These are phyloP conservation scores for Trichoderma afroharzianum DNA, from an alignment of 2,329 filamentous ascomycete species.

Conservation along the genomic window DNA sequence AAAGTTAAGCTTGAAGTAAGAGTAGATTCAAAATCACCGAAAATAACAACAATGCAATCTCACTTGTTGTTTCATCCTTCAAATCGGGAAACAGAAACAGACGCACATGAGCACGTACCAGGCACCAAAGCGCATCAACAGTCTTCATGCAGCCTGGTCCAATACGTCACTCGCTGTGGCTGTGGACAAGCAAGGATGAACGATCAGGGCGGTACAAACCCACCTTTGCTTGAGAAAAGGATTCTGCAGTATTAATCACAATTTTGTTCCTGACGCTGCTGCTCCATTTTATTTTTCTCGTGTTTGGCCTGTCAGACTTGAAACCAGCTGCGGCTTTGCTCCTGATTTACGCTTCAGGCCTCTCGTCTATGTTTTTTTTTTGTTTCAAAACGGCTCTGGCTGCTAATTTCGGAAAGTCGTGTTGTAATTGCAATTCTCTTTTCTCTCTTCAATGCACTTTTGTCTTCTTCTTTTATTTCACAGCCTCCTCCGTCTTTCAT, in stretches of 20 bases:
- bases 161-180: conserved; percentile 12
- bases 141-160: not conserved
- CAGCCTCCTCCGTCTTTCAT: not conserved
- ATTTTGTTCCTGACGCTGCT: not conserved
- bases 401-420: conserved; percentile 1
- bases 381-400: not conserved
- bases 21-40: not conserved
- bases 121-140: not conserved
- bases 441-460: not conserved
- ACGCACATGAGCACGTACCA: not conserved
- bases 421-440: not conserved
- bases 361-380: not conserved
- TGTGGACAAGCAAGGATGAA: conserved; percentile 11
- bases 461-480: not conserved
- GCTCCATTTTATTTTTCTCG: not conserved
- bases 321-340: conserved; percentile 2
- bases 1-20: not conserved
- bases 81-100: not conserved
- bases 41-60: not conserved
- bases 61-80: not conserved
- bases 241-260: not conserved
- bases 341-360: not conserved
- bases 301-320: not conserved
- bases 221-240: not conserved
- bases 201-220: not conserved